Evolutionary conservation across 345 rosid species (phyloP).

Genomic region (Dipteronia sinensis): DNA sequence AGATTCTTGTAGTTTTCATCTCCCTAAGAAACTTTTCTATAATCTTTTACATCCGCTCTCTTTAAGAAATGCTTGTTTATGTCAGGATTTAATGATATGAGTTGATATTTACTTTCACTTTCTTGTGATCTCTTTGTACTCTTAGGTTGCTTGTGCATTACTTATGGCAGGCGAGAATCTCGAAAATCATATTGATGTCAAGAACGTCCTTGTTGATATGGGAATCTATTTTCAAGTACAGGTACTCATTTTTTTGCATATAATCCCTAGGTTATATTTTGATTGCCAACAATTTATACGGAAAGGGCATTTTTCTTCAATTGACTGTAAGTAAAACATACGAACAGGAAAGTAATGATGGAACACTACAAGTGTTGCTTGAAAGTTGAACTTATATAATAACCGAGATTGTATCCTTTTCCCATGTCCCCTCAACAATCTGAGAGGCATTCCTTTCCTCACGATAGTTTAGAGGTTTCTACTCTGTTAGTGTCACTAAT

Average conservation of each 20-base stretch:
- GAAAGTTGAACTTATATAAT: background rate
- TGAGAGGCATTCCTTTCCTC: background rate
- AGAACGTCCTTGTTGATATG: conserved; percentile 46
- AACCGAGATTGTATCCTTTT: background rate
- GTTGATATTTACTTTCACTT: background rate
- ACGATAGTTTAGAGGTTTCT: background rate
- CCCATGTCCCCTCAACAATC: background rate
- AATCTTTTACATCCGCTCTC: background rate
- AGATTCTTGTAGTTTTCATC: background rate
- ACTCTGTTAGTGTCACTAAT: background rate
- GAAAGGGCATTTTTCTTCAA: background rate
- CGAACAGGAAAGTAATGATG: background rate
- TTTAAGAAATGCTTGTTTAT: background rate
- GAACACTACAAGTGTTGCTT: background rate
- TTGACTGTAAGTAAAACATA: background rate
- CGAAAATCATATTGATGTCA: conserved; percentile 36
- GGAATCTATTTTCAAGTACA: conserved; percentile 52
- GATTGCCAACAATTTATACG: background rate
- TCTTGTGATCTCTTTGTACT: background rate
- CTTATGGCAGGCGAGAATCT: conserved; percentile 47
- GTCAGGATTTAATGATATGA: background rate
- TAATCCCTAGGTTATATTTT: background rate
- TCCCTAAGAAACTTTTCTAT: background rate
- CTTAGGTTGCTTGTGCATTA: conserved; percentile 50
- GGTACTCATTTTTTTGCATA: conserved; percentile 23